Conservation (phyloP, 2,329 filamentous ascomycete genomes). For the Talaromyces sp. region DNA sequence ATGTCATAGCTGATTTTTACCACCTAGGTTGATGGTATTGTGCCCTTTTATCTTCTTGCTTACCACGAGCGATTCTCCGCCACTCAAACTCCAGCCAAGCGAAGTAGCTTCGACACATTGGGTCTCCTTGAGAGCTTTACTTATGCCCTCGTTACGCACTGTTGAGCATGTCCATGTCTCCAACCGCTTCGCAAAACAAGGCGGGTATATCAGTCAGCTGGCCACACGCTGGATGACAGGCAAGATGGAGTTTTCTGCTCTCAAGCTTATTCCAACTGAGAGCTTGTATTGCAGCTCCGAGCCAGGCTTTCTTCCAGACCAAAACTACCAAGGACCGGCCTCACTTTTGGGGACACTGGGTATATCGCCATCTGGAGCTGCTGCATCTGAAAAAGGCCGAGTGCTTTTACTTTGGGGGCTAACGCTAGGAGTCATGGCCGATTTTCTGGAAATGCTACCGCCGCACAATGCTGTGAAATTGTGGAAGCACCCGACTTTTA, state of each 20-base stretch:
- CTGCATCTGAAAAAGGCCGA: conserved; percentile 25
- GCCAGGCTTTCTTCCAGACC: conserved; percentile 42
- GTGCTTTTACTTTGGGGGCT: conserved; percentile 63
- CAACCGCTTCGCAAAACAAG: conserved; percentile 53
- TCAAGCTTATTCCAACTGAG: conserved; percentile 57
- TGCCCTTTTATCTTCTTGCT: conserved; percentile 63
- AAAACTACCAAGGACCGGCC: conserved; percentile 6
- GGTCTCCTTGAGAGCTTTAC: conserved; percentile 58
- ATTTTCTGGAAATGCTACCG: conserved; percentile 63
- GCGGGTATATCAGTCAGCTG: conserved; percentile 49
- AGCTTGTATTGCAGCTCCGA: conserved; percentile 53
- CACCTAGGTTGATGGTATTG: conserved; percentile 57
- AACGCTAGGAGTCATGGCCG: conserved; percentile 60
- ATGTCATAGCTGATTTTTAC: neutral
- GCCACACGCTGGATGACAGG: conserved; percentile 54
- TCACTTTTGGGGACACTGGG: conserved; percentile 21
- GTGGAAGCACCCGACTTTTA: conserved; percentile 66
- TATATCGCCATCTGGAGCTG: conserved; percentile 21
- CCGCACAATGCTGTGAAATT: conserved; percentile 55
- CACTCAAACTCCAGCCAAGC: conserved; percentile 58
- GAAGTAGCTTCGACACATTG: conserved; percentile 65
- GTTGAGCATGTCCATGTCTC: conserved; percentile 60
- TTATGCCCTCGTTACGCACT: conserved; percentile 56
- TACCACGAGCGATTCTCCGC: conserved; percentile 50
- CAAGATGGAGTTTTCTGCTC: conserved; percentile 62